Evolutionary conservation across 768 basidiomycete species (phyloP).

Genomic region (Rhodotorula babjevae): DNA sequence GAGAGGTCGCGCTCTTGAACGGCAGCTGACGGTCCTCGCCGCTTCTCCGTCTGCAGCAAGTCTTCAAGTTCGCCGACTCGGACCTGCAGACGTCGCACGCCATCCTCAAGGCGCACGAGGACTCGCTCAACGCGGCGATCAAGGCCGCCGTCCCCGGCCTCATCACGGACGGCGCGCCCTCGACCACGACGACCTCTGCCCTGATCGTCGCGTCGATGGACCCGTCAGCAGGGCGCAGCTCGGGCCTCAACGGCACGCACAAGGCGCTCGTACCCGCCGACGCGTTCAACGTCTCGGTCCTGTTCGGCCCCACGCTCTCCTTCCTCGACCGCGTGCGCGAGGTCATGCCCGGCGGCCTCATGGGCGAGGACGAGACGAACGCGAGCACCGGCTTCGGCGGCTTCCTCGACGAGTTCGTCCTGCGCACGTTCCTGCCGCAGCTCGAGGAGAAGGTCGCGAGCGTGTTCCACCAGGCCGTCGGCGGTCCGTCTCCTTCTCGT

Average conservation of each 20-base stretch:
- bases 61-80: constrained; percentile 89
- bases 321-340: constrained; percentile 72
- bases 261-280: constrained; percentile 79
- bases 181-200: constrained; percentile 25
- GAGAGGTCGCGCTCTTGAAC: too few relatives aligned
- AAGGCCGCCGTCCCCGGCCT: constrained; percentile 91
- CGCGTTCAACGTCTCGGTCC: constrained; percentile 85
- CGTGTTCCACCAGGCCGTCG: constrained; percentile 76
- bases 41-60: constrained; percentile 53
- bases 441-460: constrained; percentile 86
- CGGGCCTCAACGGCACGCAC: constrained; percentile 70
- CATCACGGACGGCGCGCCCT: constrained; percentile 61
- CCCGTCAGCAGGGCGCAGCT: constrained; percentile 49
- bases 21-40: too few relatives aligned
- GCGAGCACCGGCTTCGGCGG: constrained; percentile 41
- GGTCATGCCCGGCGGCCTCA: constrained; percentile 56
- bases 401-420: constrained; percentile 59
- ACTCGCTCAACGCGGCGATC: constrained; percentile 73
- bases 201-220: constrained; percentile 52
- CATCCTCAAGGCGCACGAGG: constrained; percentile 69
- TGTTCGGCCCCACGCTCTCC: constrained; percentile 88
- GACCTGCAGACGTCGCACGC: constrained; percentile 68
- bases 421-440: constrained; percentile 87
- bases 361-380: constrained; percentile 35
- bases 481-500: constrained; percentile 40